These are phyloP conservation scores for Furcasterigmium furcatum DNA, from an alignment of 2,329 filamentous ascomycete species.

Conservation along the genomic window DNA sequence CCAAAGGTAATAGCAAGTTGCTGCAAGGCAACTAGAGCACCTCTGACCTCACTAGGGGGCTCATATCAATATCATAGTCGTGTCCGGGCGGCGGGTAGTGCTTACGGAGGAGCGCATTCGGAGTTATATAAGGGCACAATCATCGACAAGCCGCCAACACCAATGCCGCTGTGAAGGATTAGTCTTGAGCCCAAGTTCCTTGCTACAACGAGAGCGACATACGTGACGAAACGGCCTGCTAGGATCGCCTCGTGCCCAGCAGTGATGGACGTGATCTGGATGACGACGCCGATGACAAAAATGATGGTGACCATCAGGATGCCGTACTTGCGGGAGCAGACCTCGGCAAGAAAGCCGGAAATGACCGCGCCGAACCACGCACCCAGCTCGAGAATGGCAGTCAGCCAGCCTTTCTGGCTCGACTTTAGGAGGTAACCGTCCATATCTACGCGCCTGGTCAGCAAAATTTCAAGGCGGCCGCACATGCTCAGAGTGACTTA, in stretches of 20 bases:
- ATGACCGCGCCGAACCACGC: conserved; percentile 73
- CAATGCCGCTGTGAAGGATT: conserved; percentile 48
- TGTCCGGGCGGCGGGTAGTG: too few relatives aligned
- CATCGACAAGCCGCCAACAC: conserved; percentile 65
- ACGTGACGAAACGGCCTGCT: conserved; percentile 69
- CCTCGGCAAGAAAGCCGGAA: conserved; percentile 69
- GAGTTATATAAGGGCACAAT: conserved; percentile 54
- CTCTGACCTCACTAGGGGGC: conserved; percentile 28
- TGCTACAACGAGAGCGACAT: conserved; percentile 6
- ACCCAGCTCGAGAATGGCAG: conserved; percentile 70
- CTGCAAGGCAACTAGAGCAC: conserved; percentile 41
- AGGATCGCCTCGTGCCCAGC: conserved; percentile 60
- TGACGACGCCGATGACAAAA: conserved; percentile 67
- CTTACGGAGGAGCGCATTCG: conserved; percentile 38
- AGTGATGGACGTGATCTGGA: conserved; percentile 60
- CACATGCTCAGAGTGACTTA: conserved; percentile 22
- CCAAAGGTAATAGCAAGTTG: conserved; percentile 58
- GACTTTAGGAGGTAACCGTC: conserved; percentile 47
- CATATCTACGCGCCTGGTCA: conserved; percentile 41
- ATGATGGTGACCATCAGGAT: conserved; percentile 63
- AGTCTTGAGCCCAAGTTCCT: too few relatives aligned
- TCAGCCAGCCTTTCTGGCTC: conserved; percentile 57
- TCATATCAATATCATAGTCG: background rate
- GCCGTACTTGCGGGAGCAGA: conserved; percentile 64
- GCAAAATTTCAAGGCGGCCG: background rate